Evolutionary conservation across 495 filamentous ascomycete species (phyloP).

Genomic region (Neurospora pannonica): DNA sequence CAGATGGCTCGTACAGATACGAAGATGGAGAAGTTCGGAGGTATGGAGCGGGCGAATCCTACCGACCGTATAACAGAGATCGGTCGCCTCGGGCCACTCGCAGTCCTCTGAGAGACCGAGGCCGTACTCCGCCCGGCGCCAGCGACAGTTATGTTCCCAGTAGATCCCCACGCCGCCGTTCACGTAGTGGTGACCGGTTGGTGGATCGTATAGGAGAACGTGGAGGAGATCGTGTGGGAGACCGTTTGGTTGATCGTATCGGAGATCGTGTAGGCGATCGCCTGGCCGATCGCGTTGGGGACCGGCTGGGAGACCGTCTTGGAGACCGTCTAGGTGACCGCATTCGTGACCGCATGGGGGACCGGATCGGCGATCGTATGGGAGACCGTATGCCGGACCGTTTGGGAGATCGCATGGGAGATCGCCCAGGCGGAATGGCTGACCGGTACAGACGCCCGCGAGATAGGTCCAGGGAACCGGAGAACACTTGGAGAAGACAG

Average conservation of each 20-base stretch:
- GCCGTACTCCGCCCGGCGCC: constrained; percentile 20
- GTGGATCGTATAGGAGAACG: constrained; percentile 13
- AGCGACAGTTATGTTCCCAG: constrained; percentile 28
- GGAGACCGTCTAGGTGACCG: not conserved
- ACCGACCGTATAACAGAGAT: constrained; percentile 40
- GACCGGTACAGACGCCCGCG: constrained; percentile 21
- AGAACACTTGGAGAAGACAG: constrained; percentile 5
- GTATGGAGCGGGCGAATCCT: constrained; percentile 49
- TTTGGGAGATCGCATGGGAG: not conserved
- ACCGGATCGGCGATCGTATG: not conserved
- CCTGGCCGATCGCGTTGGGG: constrained; percentile 26
- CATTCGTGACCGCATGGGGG: not conserved
- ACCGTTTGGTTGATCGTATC: constrained; percentile 17
- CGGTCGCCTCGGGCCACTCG: constrained; percentile 33
- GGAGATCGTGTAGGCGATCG: constrained; percentile 26
- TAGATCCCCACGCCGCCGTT: constrained; percentile 26
- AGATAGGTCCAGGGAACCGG: constrained; percentile 23
- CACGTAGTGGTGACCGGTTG: constrained; percentile 17
- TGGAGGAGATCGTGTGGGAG: constrained; percentile 8
- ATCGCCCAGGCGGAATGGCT: constrained; percentile 19
- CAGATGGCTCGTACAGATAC: constrained; percentile 21
- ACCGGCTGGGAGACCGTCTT: constrained; percentile 11
- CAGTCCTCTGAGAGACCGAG: constrained; percentile 32
- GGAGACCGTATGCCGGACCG: not conserved
- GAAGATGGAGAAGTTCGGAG: constrained; percentile 47